phyloP scores from a whole-genome alignment of 257 asterid genomes.

The Nicotiana otophora region DNA sequence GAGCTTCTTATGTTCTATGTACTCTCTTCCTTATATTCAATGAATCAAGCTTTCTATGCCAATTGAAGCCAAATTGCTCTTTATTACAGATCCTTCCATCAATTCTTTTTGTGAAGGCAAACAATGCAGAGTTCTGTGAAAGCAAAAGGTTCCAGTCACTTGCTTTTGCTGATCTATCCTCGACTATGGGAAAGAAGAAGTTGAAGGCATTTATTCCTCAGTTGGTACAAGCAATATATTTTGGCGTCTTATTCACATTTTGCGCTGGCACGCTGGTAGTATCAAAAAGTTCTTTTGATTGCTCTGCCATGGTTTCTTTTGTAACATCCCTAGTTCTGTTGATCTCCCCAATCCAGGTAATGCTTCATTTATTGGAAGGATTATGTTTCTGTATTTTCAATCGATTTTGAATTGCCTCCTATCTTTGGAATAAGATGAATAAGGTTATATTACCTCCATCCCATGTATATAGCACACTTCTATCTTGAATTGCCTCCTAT shows the following conservation, averaged over 20 bases:
- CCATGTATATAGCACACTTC: not conserved
- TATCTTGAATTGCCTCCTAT: too few species aligned
- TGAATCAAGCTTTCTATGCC: not conserved
- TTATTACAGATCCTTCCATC: slow-evolving; percentile 70
- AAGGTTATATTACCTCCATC: not conserved
- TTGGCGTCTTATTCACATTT: slow-evolving; percentile 50
- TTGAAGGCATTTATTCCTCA: slow-evolving; percentile 88
- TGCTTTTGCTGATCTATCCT: slow-evolving; percentile 63
- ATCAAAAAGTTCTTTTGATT: slow-evolving; percentile 58
- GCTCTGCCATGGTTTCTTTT: slow-evolving; percentile 56
- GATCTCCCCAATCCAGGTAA: slow-evolving; percentile 88
- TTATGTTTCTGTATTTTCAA: not conserved
- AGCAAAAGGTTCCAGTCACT: slow-evolving; percentile 58
- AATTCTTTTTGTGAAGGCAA: slow-evolving; percentile 86
- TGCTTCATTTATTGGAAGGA: not conserved
- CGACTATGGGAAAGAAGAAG: slow-evolving; percentile 63
- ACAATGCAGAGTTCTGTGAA: slow-evolving; percentile 69
- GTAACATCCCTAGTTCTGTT: slow-evolving; percentile 71
- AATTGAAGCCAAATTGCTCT: not conserved
- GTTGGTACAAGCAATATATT: slow-evolving; percentile 57
- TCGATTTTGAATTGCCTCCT: not conserved
- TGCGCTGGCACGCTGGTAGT: slow-evolving; percentile 48
- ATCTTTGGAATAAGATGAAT: not conserved
- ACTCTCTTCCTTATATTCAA: not conserved
- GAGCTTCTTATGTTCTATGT: not conserved